These are phyloP conservation scores for Botryobasidium botryosum DNA, from an alignment of 768 basidiomycete species.

Conservation along the genomic window DNA sequence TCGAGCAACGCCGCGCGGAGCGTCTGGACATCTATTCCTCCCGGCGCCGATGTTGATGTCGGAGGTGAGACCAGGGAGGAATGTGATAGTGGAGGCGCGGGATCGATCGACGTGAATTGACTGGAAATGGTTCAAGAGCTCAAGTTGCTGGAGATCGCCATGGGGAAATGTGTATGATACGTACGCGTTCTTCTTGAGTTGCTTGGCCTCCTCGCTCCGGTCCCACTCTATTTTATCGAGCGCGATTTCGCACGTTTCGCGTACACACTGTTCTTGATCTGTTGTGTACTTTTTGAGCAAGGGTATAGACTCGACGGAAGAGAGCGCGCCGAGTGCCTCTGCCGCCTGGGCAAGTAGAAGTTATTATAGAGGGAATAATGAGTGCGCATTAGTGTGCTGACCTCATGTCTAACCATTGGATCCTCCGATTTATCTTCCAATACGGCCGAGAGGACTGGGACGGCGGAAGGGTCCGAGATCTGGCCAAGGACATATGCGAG, in stretches of 20 bases:
- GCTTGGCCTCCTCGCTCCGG: slow-evolving; percentile 15
- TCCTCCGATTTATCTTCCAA: slow-evolving; percentile 55
- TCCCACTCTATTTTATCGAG: slow-evolving; percentile 93
- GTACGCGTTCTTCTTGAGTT: slow-evolving; percentile 12
- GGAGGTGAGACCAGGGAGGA: slow-evolving; percentile 23
- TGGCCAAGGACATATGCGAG: slow-evolving; percentile 95
- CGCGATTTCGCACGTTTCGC: slow-evolving; percentile 96
- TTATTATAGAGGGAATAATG: not conserved
- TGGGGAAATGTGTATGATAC: not conserved
- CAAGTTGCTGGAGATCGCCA: not conserved
- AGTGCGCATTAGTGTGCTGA: too few relatives aligned
- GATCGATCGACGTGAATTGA: slow-evolving; percentile 70
- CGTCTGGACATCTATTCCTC: slow-evolving; percentile 25
- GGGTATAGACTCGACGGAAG: slow-evolving; percentile 42
- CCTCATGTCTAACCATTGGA: slow-evolving; percentile 97
- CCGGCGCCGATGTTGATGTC: slow-evolving; percentile 16
- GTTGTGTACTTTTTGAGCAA: slow-evolving; percentile 52
- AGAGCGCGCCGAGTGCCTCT: slow-evolving; percentile 97
- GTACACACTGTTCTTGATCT: slow-evolving; percentile 57
- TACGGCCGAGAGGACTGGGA: slow-evolving; percentile 64
- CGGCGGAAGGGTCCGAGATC: slow-evolving; percentile 52
- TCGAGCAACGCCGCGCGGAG: slow-evolving; percentile 53
- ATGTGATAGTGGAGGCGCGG: slow-evolving; percentile 53
- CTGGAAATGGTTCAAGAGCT: slow-evolving; percentile 21
- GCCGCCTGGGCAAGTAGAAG: slow-evolving; percentile 48